Conservation (phyloP, 73 alveolate genomes). For the Paramecium primaurelia region DNA sequence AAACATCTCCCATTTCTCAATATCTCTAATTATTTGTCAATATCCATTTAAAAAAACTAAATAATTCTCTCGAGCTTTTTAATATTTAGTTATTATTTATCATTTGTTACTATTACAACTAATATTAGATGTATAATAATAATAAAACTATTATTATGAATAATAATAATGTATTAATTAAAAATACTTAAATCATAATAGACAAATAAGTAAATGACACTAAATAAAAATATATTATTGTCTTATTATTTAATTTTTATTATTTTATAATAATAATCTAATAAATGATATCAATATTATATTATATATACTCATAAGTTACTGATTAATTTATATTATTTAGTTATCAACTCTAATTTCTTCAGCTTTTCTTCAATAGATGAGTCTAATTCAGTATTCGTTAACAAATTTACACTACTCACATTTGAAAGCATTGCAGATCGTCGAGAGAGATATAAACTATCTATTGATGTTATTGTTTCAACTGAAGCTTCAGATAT, state of each 20-base stretch:
- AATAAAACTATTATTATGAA: no score
- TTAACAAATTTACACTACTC: background rate
- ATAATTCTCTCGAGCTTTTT: background rate
- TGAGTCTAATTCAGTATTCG: background rate
- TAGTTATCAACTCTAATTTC: background rate
- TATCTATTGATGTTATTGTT: background rate
- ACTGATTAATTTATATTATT: background rate
- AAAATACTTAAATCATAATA: no score
- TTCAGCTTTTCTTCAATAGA: background rate
- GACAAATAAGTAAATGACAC: no score
- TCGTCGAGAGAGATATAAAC: background rate
- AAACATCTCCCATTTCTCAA: conserved; percentile 79
- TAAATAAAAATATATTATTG: no score
- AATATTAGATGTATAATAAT: no score
- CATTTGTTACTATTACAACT: no score
- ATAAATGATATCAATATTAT: background rate
- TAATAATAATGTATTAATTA: no score
- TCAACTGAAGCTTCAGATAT: background rate
- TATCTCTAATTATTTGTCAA: conserved; percentile 78
- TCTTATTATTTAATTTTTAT: no score
- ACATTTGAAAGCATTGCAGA: background rate
- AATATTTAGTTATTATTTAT: background rate
- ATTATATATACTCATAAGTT: background rate
- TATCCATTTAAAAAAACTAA: conserved; percentile 42
- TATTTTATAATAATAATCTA: background rate